phyloP scores from a whole-genome alignment of 352 stramenopile genomes.

The Pythium sukuiense region DNA sequence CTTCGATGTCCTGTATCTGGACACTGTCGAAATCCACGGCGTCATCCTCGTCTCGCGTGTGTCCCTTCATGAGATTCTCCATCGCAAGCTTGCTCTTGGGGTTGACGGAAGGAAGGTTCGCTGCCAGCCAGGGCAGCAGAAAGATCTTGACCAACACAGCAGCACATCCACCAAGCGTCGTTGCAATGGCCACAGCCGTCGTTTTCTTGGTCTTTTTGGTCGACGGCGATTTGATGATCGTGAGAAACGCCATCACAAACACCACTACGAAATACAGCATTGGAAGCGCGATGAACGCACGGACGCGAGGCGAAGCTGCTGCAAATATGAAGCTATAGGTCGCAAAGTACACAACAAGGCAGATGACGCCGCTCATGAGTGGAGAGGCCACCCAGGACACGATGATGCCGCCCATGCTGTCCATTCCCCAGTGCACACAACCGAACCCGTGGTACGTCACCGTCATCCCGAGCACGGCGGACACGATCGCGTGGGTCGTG shows the following conservation, averaged over 20 bases:
- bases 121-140: slow-evolving; percentile 31
- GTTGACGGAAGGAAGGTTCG: slow-evolving; percentile 19
- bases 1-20: slow-evolving; percentile 12
- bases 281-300: slow-evolving; percentile 42
- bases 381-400: slow-evolving; percentile 71
- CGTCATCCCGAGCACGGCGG: slow-evolving; percentile 66
- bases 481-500: slow-evolving; percentile 74
- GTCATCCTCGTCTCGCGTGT: slow-evolving; percentile 7
- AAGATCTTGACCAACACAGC: slow-evolving; percentile 22
- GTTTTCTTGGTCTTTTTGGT: slow-evolving; percentile 6
- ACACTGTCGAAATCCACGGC: slow-evolving; percentile 10
- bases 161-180: not conserved
- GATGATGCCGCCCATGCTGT: slow-evolving; percentile 56
- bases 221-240: slow-evolving; percentile 39
- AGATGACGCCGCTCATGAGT: slow-evolving; percentile 46
- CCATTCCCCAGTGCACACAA: slow-evolving; percentile 45
- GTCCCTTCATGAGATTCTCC: slow-evolving; percentile 21
- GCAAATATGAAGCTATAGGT: slow-evolving; percentile 52
- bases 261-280: slow-evolving; percentile 51
- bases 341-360: slow-evolving; percentile 54
- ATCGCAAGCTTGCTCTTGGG: slow-evolving; percentile 18
- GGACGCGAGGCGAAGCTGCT: slow-evolving; percentile 29
- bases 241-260: slow-evolving; percentile 49
- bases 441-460: slow-evolving; percentile 40
- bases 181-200: slow-evolving; percentile 1